Conservation (phyloP, 2,329 filamentous ascomycete species). For the Claviceps maximensis region DNA sequence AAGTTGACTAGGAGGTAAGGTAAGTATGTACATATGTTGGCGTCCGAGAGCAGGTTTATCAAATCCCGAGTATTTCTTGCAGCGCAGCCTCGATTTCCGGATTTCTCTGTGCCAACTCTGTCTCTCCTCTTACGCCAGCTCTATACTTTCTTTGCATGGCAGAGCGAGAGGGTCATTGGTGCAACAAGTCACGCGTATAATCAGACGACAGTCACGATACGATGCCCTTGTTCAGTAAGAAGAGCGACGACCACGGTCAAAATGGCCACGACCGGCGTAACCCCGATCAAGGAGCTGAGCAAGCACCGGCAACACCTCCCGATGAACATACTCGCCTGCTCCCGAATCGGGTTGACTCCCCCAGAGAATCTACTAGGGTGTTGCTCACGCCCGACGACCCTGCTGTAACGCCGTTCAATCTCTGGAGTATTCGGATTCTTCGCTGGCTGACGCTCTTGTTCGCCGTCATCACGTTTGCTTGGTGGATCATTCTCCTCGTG, state of each 20-base stretch:
- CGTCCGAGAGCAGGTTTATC: background rate
- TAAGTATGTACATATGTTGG: too few species aligned
- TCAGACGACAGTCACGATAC: slow-evolving; percentile 3
- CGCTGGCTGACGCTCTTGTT: slow-evolving; percentile 69
- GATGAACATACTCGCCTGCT: slow-evolving; percentile 54
- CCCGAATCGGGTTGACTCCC: slow-evolving; percentile 48
- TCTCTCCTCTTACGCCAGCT: background rate
- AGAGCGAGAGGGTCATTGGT: background rate
- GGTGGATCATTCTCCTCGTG: slow-evolving; percentile 86
- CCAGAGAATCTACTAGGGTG: slow-evolving; percentile 28
- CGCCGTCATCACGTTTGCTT: slow-evolving; percentile 63
- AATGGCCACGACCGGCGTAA: slow-evolving; percentile 7
- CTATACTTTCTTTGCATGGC: background rate
- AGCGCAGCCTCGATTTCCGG: background rate
- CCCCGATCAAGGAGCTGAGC: slow-evolving; percentile 13
- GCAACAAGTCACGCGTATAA: too few species aligned
- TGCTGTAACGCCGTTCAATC: slow-evolving; percentile 78
- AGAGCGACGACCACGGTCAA: slow-evolving; percentile 11
- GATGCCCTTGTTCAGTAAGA: slow-evolving; percentile 23
- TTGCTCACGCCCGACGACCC: slow-evolving; percentile 29
- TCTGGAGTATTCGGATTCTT: slow-evolving; percentile 76
- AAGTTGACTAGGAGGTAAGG: background rate
- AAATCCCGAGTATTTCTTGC: background rate
- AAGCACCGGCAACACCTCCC: slow-evolving; percentile 15
- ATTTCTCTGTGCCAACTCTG: background rate